phyloP scores from a whole-genome alignment of 2,329 filamentous ascomycete species.

The Lachnellula willkommii region DNA sequence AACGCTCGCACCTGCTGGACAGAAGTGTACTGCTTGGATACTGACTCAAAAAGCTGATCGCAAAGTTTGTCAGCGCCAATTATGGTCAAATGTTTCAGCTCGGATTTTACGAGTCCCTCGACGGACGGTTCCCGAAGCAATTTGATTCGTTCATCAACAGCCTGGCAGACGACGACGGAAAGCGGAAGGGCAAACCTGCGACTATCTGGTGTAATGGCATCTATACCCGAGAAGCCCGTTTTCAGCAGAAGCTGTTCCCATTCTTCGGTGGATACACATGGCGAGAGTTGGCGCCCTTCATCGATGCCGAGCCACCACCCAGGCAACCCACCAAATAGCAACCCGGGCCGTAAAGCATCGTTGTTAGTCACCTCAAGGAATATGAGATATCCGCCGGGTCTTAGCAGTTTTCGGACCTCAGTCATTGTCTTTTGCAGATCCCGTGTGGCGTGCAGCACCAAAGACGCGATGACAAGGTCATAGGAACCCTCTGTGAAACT shows the following conservation, averaged over 20 bases:
- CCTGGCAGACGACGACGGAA: slow-evolving; percentile 31
- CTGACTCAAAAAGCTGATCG: no score
- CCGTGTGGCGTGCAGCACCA: slow-evolving; percentile 36
- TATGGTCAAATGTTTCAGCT: no score
- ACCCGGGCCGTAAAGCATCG: background rate
- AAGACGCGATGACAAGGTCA: slow-evolving; percentile 36
- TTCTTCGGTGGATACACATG: slow-evolving; percentile 3
- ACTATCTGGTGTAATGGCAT: slow-evolving; percentile 13
- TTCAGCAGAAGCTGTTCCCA: slow-evolving; percentile 25
- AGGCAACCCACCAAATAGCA: slow-evolving; percentile 2
- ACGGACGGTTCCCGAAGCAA: slow-evolving; percentile 26
- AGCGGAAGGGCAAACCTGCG: background rate
- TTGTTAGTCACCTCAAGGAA: slow-evolving; percentile 3
- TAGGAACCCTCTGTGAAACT: slow-evolving; percentile 29
- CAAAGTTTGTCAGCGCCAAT: no score
- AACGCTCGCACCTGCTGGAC: no score
- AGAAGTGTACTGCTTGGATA: no score
- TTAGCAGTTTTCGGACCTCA: slow-evolving; percentile 35
- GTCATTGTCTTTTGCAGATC: slow-evolving; percentile 21
- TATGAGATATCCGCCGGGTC: slow-evolving; percentile 40
- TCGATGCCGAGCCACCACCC: slow-evolving; percentile 19
- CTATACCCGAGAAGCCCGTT: slow-evolving; percentile 30
- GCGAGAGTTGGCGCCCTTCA: slow-evolving; percentile 7
- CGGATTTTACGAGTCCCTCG: no score
- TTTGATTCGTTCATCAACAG: slow-evolving; percentile 28